Evolutionary conservation across 2,329 filamentous ascomycete species (phyloP).

Genomic region (Talaromyces marneffei): DNA sequence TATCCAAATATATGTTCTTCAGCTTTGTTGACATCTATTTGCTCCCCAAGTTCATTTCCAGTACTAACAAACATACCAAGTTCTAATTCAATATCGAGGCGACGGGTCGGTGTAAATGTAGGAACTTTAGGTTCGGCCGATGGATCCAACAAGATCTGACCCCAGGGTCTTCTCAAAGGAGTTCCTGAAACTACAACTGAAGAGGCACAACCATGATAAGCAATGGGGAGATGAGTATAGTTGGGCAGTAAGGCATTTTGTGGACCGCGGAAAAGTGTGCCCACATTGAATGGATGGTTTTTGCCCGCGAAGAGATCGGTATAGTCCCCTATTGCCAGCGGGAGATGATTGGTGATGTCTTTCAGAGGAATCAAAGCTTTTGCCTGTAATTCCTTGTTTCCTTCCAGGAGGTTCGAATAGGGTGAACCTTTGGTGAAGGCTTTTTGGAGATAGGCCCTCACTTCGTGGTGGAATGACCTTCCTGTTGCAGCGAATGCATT

Average conservation of each 20-base stretch:
- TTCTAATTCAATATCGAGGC: constrained; percentile 75
- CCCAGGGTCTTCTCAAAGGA: constrained; percentile 63
- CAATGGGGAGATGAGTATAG: constrained; percentile 74
- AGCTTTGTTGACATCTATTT: constrained; percentile 58
- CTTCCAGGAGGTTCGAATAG: constrained; percentile 56
- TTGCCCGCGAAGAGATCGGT: constrained; percentile 79
- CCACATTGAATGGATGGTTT: constrained; percentile 72
- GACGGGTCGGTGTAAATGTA: constrained; percentile 57
- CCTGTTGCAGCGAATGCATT: constrained; percentile 72
- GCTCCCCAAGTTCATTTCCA: constrained; percentile 58
- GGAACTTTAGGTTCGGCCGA: constrained; percentile 57
- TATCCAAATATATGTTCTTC: constrained; percentile 72
- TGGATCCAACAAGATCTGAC: constrained; percentile 65
- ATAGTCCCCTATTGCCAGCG: constrained; percentile 75
- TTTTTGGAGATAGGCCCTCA: constrained; percentile 63
- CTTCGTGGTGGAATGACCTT: constrained; percentile 58
- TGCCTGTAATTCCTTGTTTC: constrained; percentile 54
- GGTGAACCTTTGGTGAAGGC: constrained; percentile 57
- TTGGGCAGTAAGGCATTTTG: constrained; percentile 72
- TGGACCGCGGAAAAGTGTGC: constrained; percentile 65
- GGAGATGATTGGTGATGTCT: constrained; percentile 61
- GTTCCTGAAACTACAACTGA: constrained; percentile 73
- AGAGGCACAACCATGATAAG: constrained; percentile 73
- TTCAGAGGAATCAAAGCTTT: constrained; percentile 54
- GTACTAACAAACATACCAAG: constrained; percentile 67